Evolutionary conservation across 2,329 filamentous ascomycete species (phyloP), one percentile per base, ranked within the genome.

Genomic region (Verticillium isaacii): DNA sequence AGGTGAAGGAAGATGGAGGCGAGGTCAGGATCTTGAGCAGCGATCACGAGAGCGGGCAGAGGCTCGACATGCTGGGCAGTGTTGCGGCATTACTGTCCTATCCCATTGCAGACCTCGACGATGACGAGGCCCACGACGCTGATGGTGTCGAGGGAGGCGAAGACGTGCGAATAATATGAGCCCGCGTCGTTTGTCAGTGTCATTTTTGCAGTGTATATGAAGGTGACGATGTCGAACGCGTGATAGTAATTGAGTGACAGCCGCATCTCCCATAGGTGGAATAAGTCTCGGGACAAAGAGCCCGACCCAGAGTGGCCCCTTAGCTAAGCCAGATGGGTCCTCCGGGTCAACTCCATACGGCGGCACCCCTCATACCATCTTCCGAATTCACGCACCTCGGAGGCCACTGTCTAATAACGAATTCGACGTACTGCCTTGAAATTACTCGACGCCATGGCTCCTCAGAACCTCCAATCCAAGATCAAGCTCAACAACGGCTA

Each of bases 61-160:
- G 93, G 63, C 77, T 99, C 15, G 91, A 93, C 67, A 90, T 88
- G 14, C 74, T 98, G 63, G 93, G 95, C 1, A 91, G 93, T 19
- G 89, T 99, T 64, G 95, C 94, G 17, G 93, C 93, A 1, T 89
- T 97, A 32, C 78, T 97, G 65, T 97, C 94, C 14, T 99, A 93
- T 73, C 93, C 95, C 0, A 83, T 98, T 41, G 78, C 85, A 19
- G 93, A 96, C 67, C 79, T 96, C 55, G 91, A 96, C 65, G 89
- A 93, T 37, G 87, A 89, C 2, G 87, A 79, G 2, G 79, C 78
- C 8, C 79, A 80, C 5, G 78, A 78, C 2, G 76, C 70, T 12
- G 69, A 58, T 29, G 58, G 29, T 14, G 58, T 23, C 7, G 61
- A 58, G 12, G 62, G 60, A 17, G 60, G 37, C 15, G 58, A 54